These are phyloP conservation scores for Exophiala dermatitidis DNA, from an alignment of 2,329 filamentous ascomycete species.

Conservation along the genomic window DNA sequence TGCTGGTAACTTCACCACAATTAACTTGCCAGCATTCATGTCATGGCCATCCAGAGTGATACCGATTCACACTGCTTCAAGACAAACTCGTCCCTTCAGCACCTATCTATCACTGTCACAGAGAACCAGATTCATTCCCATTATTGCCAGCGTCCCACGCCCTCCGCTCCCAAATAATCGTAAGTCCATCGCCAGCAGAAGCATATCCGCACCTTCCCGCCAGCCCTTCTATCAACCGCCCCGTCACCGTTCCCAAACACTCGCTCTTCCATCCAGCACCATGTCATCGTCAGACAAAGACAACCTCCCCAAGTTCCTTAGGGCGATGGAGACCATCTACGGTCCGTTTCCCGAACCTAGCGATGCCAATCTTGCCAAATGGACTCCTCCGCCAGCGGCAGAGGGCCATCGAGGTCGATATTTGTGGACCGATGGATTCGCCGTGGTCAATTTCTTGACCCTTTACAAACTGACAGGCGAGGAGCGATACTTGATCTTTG, in stretches of 20 bases:
- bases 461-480: slow-evolving; percentile 40
- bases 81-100: neutral
- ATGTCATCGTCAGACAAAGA: slow-evolving; percentile 8
- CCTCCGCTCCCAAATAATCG: neutral
- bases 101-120: neutral
- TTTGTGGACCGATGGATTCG: slow-evolving; percentile 56
- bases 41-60: neutral
- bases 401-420: slow-evolving; percentile 53
- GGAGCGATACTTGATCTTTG: slow-evolving; percentile 44
- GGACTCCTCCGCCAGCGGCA: slow-evolving; percentile 46
- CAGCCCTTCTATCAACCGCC: neutral
- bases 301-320: slow-evolving; percentile 28
- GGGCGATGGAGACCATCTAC: slow-evolving; percentile 38
- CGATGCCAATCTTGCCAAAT: slow-evolving; percentile 31
- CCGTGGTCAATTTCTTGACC: slow-evolving; percentile 53
- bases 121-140: neutral
- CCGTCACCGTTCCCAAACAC: neutral
- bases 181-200: neutral
- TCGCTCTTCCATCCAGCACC: neutral
- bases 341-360: slow-evolving; percentile 32
- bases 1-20: neutral
- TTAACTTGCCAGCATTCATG: neutral
- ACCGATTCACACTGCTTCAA: neutral
- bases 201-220: neutral
- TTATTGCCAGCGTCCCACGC: neutral